Conservation (phyloP, 2,329 filamentous ascomycete genomes). For the Fusarium papillatum region DNA sequence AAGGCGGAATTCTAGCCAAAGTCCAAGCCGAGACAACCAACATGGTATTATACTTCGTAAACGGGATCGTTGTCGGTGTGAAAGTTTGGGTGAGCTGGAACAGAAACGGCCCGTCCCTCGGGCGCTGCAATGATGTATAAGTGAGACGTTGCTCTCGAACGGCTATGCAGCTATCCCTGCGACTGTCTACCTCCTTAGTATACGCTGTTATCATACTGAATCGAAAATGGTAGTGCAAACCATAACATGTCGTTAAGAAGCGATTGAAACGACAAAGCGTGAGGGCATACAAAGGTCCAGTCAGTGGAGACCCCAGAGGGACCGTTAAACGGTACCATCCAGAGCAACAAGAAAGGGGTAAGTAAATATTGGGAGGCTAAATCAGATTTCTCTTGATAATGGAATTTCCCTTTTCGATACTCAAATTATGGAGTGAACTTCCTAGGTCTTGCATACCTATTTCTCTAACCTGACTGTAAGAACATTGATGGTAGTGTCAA, state of each 20-base stretch:
- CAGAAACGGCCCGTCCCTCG: background rate
- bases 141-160: background rate
- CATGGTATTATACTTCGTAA: background rate
- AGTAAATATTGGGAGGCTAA: background rate
- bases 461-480: background rate
- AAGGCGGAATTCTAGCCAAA: background rate
- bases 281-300: background rate
- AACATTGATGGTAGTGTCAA: background rate
- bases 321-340: background rate
- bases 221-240: background rate
- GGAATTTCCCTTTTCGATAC: too few species aligned
- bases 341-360: background rate
- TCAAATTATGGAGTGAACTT: too few species aligned
- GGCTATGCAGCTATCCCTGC: background rate
- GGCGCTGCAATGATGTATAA: background rate
- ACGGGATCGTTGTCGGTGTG: background rate
- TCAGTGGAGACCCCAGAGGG: background rate
- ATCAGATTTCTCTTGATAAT: background rate
- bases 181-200: background rate
- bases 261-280: background rate
- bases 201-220: background rate
- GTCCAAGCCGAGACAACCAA: background rate
- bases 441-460: background rate
- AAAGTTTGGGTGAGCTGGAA: background rate
- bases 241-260: background rate